Evolutionary conservation across 495 filamentous ascomycete genomes (phyloP), one percentile per base, ranked within the genome.

Genomic region (Neurospora intermedia): DNA sequence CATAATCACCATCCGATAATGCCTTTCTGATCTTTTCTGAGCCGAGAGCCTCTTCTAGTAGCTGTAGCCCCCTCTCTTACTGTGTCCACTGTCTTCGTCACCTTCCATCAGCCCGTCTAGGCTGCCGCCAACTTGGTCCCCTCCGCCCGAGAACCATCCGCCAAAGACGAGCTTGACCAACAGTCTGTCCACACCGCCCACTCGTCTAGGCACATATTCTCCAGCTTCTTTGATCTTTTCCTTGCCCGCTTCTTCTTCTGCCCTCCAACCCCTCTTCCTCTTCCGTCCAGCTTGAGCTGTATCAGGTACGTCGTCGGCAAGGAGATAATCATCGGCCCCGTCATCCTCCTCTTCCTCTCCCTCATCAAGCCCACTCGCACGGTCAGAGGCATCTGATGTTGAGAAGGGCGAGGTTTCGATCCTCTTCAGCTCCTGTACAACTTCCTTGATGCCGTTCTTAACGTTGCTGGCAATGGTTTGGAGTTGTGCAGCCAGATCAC

Each of bases 161-260:
- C 82, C 83, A 81, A 92, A 93, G 83, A 95, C 93, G 76, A 96
- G 81, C 81, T 94, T 94, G 91, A 96, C 93, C 62, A 96, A 80
- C 78, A 96, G 82, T 73, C 91, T 82, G 83, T 95, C 92, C 54
- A 96, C 88, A 8, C 92, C 91, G 4, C 89, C 90, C 11, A 89
- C 86, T 71, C 89, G 87, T 73, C 88, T 86, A 23, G 91, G 90
- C 74, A 88, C 85, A 80, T 89, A 93, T 40, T 75, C 72, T 10
- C 74, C 78, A 7, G 45, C 71, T 66, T 71, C 76, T 70, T 62
- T 66, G 23, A 75, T 40, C 18, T 45, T 40, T 27, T 46, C 70
- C 74, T 73, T 76, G 3, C 66, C 76, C 11, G 15, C 45, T 35
- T 75, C 76, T 35, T 59, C 20, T 27, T 35, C 54, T 38, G 27